phyloP scores from a whole-genome alignment of 2,329 filamentous ascomycete genomes.

The Sarocladiaceae sp. region DNA sequence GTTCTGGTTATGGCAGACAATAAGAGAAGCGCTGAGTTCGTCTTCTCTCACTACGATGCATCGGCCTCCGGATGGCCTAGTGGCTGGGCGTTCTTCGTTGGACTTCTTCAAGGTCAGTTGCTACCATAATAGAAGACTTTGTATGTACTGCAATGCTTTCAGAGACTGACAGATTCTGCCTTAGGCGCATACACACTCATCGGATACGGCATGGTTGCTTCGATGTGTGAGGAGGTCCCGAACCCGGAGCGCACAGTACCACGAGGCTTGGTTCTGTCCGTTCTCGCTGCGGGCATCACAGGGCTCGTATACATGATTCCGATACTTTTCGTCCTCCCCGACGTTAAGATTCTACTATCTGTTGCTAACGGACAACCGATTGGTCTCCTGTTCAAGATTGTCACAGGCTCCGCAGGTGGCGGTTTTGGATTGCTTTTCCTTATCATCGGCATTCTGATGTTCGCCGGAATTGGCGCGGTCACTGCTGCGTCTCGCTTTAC shows the following conservation, averaged over 20 bases:
- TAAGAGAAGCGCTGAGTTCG: slow-evolving; percentile 61
- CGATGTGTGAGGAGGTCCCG: slow-evolving; percentile 57
- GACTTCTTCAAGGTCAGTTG: slow-evolving; percentile 48
- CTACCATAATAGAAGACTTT: slow-evolving; percentile 12
- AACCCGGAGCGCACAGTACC: slow-evolving; percentile 57
- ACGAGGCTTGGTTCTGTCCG: slow-evolving; percentile 62
- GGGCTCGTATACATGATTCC: slow-evolving; percentile 64
- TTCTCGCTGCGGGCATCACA: slow-evolving; percentile 59
- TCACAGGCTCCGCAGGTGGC: slow-evolving; percentile 66
- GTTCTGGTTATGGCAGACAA: not conserved
- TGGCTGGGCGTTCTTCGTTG: slow-evolving; percentile 49
- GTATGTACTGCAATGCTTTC: slow-evolving; percentile 11
- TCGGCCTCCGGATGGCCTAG: slow-evolving; percentile 63
- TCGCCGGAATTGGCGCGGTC: slow-evolving; percentile 70
- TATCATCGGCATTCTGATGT: slow-evolving; percentile 71
- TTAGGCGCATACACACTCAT: slow-evolving; percentile 34
- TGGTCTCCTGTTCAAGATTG: slow-evolving; percentile 68
- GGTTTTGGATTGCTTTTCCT: slow-evolving; percentile 75
- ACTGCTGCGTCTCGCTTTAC: slow-evolving; percentile 71
- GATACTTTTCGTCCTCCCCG: slow-evolving; percentile 70
- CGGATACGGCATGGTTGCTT: slow-evolving; percentile 47
- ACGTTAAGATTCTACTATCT: slow-evolving; percentile 56
- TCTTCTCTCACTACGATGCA: slow-evolving; percentile 67
- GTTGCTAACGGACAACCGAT: slow-evolving; percentile 72
- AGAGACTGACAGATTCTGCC: not conserved